A percentile compares a stretch with the other conserved stretches of the same genome.
Conservation (phyloP, 2,329 filamentous ascomycete species). For the Alternaria hordeiaustralica region DNA sequence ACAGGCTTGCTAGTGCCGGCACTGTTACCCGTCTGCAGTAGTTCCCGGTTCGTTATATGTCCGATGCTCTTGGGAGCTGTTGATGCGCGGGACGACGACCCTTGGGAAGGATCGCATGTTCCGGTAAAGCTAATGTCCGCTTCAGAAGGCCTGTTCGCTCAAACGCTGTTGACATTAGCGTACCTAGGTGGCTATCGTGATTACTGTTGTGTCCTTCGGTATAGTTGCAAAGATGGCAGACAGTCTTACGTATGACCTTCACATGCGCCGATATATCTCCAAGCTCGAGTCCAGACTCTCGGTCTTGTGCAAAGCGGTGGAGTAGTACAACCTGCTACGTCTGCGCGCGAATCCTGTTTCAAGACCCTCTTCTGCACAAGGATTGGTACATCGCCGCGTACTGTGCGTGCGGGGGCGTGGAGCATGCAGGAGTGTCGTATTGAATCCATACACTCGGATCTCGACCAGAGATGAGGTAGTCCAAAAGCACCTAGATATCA, state of each 20-base stretch:
- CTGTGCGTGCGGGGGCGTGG: neutral
- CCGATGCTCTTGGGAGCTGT: neutral
- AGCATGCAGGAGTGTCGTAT: neutral
- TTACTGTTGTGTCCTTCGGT: neutral
- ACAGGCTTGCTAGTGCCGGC: neutral
- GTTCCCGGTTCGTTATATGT: neutral
- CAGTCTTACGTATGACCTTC: neutral
- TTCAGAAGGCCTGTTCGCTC: neutral
- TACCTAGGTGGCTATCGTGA: fast-evolving
- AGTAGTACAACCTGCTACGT: neutral
- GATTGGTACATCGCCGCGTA: neutral
- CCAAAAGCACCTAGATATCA: neutral
- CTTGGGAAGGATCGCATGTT: neutral
- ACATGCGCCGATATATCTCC: neutral
- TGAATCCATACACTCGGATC: neutral
- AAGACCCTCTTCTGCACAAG: neutral
- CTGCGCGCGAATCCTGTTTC: neutral
- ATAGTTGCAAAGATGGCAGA: neutral
- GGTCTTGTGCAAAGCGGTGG: neutral
- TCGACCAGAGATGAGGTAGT: neutral
- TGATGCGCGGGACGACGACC: neutral
- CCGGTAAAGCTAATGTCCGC: neutral
- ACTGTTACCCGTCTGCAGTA: neutral
- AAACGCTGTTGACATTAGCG: neutral
- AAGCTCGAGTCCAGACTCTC: neutral